Evolutionary conservation across 75 land plant genomes (phyloP).

Genomic region (Selaginella tamariscina): DNA sequence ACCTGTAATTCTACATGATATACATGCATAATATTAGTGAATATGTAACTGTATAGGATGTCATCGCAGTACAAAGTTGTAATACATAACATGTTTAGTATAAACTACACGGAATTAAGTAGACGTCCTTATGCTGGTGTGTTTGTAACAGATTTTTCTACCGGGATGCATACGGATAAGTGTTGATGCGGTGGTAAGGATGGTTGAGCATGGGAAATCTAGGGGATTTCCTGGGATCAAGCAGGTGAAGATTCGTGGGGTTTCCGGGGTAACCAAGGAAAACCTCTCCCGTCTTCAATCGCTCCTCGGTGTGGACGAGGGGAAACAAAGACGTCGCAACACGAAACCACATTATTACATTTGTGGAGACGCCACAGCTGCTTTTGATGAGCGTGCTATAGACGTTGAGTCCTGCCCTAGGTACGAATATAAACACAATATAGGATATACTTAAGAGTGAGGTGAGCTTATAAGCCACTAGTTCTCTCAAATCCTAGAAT

Average conservation of each 20-base stretch:
- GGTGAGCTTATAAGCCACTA: too few species aligned
- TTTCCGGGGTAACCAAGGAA: slow-evolving; percentile 43
- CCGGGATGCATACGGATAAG: slow-evolving; percentile 68
- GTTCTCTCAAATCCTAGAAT: too few species aligned
- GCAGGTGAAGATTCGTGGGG: slow-evolving; percentile 46
- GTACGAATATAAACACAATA: too few species aligned
- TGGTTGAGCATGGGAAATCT: slow-evolving; percentile 29
- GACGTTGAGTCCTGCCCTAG: slow-evolving; percentile 70
- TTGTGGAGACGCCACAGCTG: slow-evolving; percentile 20
- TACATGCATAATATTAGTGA: too few species aligned
- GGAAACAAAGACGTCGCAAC: not conserved
- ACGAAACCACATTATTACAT: slow-evolving; percentile 45
- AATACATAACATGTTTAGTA: too few species aligned
- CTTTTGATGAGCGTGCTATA: slow-evolving; percentile 41
- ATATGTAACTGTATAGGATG: too few species aligned
- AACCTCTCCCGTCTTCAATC: slow-evolving; percentile 40
- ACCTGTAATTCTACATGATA: too few species aligned
- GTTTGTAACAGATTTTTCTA: slow-evolving; percentile 49
- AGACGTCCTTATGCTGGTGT: too few species aligned
- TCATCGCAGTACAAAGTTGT: too few species aligned
- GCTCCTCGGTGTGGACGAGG: slow-evolving; percentile 21
- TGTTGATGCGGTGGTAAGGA: slow-evolving; percentile 43
- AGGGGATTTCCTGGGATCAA: slow-evolving; percentile 31
- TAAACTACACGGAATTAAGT: too few species aligned
- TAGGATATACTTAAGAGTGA: too few species aligned